These are phyloP conservation scores for Reticulascus tulasneorum DNA, from an alignment of 2,329 filamentous ascomycete genomes.

Conservation along the genomic window DNA sequence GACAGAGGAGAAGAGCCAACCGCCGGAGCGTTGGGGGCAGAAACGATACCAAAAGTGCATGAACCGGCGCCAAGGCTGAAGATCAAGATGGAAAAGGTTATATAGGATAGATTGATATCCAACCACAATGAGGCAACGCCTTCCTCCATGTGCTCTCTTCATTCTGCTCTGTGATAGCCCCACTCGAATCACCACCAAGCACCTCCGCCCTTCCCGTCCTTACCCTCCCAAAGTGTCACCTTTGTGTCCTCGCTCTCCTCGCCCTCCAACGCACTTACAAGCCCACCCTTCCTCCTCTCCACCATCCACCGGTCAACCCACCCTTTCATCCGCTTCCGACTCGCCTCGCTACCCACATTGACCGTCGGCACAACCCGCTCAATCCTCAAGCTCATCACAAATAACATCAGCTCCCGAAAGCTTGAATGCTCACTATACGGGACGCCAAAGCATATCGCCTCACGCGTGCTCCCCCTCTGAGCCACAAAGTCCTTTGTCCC, in stretches of 20 bases:
- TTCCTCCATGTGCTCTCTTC: neutral
- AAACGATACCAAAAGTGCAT: too few relatives aligned
- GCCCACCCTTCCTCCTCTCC: constrained; percentile 53
- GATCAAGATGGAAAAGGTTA: too few relatives aligned
- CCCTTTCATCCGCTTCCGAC: constrained; percentile 56
- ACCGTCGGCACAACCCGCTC: constrained; percentile 92
- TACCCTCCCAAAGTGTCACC: constrained; percentile 33
- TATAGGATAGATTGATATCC: too few relatives aligned
- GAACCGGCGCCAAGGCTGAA: too few relatives aligned
- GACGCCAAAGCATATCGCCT: constrained; percentile 86
- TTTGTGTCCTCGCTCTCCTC: constrained; percentile 26
- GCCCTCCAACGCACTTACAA: constrained; percentile 42
- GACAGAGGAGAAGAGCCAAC: too few relatives aligned
- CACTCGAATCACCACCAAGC: constrained; percentile 31
- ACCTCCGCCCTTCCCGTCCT: constrained; percentile 31
- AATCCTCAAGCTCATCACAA: constrained; percentile 81
- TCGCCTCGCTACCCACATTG: constrained; percentile 63
- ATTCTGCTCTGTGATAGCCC: neutral
- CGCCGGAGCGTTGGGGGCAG: too few relatives aligned
- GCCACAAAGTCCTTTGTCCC: constrained; percentile 67
- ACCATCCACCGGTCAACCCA: constrained; percentile 62
- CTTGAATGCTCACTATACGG: constrained; percentile 96
- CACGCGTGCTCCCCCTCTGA: constrained; percentile 76
- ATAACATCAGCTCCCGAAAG: constrained; percentile 91
- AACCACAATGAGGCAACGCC: too few relatives aligned